Evolutionary conservation across 1,284 basidiomycete genomes (phyloP), one percentile per base, ranked within the genome.

Genomic region (Moesziomyces aphidis): DNA sequence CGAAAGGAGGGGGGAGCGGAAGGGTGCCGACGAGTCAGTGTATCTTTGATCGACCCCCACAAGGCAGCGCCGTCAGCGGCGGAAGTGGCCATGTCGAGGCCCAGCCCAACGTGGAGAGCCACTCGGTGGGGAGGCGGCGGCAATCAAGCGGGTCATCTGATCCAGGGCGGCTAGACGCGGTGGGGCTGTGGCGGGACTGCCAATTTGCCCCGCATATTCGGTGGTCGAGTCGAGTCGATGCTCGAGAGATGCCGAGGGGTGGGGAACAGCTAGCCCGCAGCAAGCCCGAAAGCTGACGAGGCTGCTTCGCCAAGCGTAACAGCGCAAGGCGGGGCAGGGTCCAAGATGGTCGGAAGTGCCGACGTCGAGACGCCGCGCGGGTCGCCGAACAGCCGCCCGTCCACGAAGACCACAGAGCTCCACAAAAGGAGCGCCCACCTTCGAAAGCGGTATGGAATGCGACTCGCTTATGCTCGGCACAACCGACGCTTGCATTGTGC

Each of bases 111-210:
- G 15, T 6, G 17, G 17, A 19, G 15, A 42, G 39, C 39, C 15
- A 42, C 13, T 42, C 31, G 5, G 31, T 13, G 31, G 13, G 31
- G 3, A 34, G 10, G 26, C 7, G 5, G 45, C 15, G 13, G n/a
- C 19, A 11, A 17, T n/a, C 23, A 6, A 48, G 24, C n/a, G 42
- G 66, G 60, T 69, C 60, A 63, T 59, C 55, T 69, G 66, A 69
- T 69, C 55, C 52, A 19, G 22, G 34, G 22, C 13, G 23, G 2
- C 39, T 22, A 39, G 24, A 55, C 28, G 15, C 6, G 5, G 39
- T 42, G 39, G 39, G 15, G 39, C 39, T 19, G 39, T 42, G 19
- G 39, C 15, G 39, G 39, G 39, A 11, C 15, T 17, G 17, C 4
- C 19, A 17, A 42, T 42, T 42, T 42, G 17, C 39, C 39, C 39